Base-by-base conservation (phyloP, 805 yeast genomes). In the Priceomyces castillae region DNA sequence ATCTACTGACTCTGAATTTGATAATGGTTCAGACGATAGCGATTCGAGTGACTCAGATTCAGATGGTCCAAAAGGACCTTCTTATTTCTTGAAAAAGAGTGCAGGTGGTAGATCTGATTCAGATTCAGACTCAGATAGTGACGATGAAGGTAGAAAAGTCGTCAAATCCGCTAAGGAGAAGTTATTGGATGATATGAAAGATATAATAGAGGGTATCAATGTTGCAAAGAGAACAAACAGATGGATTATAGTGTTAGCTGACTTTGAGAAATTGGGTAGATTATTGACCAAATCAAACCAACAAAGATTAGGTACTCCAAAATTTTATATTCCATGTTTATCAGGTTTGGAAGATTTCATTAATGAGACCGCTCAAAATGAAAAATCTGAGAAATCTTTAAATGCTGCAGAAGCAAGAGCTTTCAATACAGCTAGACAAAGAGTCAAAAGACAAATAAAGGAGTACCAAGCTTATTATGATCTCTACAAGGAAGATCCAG, bases 101-200 rank as follows among this genome's bases (percentile, higher is more conserved):
- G 74, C 73, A 53, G 56, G 71, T 46, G 77, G 76, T 54, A 73
- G 65, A 43, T 61, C 59, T 37, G 61, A 46, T 46, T 61, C 54
- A 39, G 72, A 63, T 49, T 58, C 67, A 25, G 80, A 73, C 50
- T 58, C 69, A 42, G 80, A 75, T 43, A 60, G 64, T 42, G 87
- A 80, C 45, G 85, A 78, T 46, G 92, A 84, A 46, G 86, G 83
- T 58, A 84, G 81, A 62, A 86, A 84, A 53, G 89, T 90, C 34
- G 96, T 92, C 54, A 90, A 88, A 71, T 82, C 94, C 46, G 96
- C 97, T 42, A 88, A 85, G 69, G 98, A 90, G 52, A 94, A 92
- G 73, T 76, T 90, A 47, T 64, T 90, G 54, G 97, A 90, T 61
- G 99, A 94, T 64, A 78, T 94, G 70, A 82, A 79, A 54, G 73